A percentile compares a stretch with the other conserved stretches of the same genome.
phyloP scores from a whole-genome alignment of 345 rosid species.

The Odontarrhena argentea region DNA sequence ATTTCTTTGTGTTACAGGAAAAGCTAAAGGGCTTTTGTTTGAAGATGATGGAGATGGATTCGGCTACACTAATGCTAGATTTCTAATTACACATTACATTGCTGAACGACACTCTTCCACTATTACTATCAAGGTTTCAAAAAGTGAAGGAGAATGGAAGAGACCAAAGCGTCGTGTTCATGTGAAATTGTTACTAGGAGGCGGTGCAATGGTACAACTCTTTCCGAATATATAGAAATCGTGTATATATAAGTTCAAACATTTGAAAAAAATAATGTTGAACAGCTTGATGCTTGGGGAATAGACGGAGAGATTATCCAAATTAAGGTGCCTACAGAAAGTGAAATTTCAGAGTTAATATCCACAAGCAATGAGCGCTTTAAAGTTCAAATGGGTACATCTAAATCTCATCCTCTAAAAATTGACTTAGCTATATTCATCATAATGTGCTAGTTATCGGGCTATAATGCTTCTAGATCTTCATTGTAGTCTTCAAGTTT shows the following conservation, averaged over 20 bases:
- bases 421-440: no score
- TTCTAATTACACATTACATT: constrained; percentile 60
- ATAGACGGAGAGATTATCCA: constrained; percentile 76
- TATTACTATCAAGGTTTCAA: constrained; percentile 60
- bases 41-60: constrained; percentile 95
- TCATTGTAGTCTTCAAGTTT: constrained; percentile 6
- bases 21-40: constrained; percentile 69
- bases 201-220: constrained; percentile 66
- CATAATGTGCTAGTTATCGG: neutral
- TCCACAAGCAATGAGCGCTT: constrained; percentile 53
- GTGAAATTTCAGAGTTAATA: constrained; percentile 50
- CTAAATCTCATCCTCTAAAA: constrained; percentile 19
- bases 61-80: constrained; percentile 65
- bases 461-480: neutral
- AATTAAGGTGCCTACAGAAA: constrained; percentile 60
- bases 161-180: constrained; percentile 77
- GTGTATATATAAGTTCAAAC: constrained; percentile 6
- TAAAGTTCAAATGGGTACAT: constrained; percentile 64
- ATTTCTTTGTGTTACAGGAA: constrained; percentile 57
- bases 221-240: neutral
- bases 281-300: constrained; percentile 82
- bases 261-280: constrained; percentile 23
- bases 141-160: constrained; percentile 76
- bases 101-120: constrained; percentile 64
- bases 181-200: constrained; percentile 73